Evolutionary conservation across 371 early-diverging fungal species (phyloP), one percentile per base, ranked within the genome.

Genomic region (Actinomortierella wolfii): DNA sequence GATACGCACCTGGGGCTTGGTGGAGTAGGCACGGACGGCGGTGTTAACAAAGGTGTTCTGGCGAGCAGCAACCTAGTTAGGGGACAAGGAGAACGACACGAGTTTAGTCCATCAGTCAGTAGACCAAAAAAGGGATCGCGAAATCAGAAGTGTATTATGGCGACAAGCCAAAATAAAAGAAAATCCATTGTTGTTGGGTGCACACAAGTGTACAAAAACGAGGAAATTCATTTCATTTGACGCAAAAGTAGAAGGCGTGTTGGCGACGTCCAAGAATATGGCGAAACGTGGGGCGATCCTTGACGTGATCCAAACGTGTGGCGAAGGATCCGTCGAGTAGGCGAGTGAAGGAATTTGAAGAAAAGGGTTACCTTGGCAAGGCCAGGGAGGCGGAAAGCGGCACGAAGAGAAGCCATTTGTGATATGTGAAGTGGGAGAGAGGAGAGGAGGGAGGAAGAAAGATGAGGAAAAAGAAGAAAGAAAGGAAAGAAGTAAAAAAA

Each of bases 1-100:
- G 28, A 18, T 21, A 41, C 42, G 59, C 57, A 75, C 76, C 68
- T 75, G 64, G 51, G 64, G 62, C 68, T 75, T 68, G 59, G 76
- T 68, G 59, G 76, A 68, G 58, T 75, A 75, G 44, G 76, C 68
- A 20, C 76, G 56, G 56, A 65, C 47, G 41, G 66, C 73, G 43
- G 62, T 15, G 49, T 47, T 43, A 15, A 61, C 66, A 29, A 75
- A 47, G 42, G 62, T 70, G 70, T 64, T 71, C 50, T 71, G 62
- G 59, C 59, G 66, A 44, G 63, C 48, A 41, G 73, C 73, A 48
- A 71, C 73, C 68, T 67, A 49, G 46, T 39, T n/a, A n/a, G n/a
- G n/a, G n/a, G n/a, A n/a, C n/a, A n/a, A n/a, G n/a, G n/a, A n/a
- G n/a, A n/a, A n/a, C n/a, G n/a, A n/a, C n/a, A n/a, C 11, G 34